Evolutionary conservation across 1,139 yeast genomes (phyloP).

Genomic region (Spathaspora jeffriesii): DNA sequence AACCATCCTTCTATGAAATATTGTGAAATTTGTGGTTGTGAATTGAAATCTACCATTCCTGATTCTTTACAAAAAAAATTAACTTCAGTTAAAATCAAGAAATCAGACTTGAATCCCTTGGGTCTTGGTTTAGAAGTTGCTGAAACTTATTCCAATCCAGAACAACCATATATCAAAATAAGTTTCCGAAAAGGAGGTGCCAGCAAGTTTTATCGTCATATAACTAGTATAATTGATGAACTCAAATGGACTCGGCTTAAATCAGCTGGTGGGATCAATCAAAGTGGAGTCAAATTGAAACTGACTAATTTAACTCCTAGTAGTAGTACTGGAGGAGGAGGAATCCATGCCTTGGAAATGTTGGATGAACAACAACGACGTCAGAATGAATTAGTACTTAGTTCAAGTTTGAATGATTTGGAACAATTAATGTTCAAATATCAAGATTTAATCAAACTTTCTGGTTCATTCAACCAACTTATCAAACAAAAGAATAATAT

Average conservation of each 20-base stretch:
- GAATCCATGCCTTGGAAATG: slow-evolving; percentile 73
- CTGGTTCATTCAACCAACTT: slow-evolving; percentile 46
- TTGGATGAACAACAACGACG: slow-evolving; percentile 57
- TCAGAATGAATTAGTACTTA: slow-evolving; percentile 63
- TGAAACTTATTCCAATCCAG: slow-evolving; percentile 33
- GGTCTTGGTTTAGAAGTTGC: slow-evolving; percentile 27
- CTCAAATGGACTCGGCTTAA: slow-evolving; percentile 46
- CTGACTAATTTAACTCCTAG: slow-evolving; percentile 6
- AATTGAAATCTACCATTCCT: slow-evolving; percentile 32
- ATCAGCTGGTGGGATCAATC: slow-evolving; percentile 38
- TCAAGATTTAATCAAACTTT: slow-evolving; percentile 64
- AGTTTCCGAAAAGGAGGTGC: slow-evolving; percentile 69
- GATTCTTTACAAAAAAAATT: slow-evolving; percentile 11
- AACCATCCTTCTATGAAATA: slow-evolving; percentile 77
- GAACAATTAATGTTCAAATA: slow-evolving; percentile 79
- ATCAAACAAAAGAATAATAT: slow-evolving; percentile 10
- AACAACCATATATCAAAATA: slow-evolving; percentile 46
- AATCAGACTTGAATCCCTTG: slow-evolving; percentile 15
- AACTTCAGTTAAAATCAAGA: slow-evolving; percentile 7
- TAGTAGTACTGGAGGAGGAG: slow-evolving; percentile 21
- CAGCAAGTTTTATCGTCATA: slow-evolving; percentile 40
- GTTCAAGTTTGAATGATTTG: slow-evolving; percentile 74
- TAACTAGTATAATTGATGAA: slow-evolving; percentile 45
- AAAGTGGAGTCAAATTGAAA: slow-evolving; percentile 31
- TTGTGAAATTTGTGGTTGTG: slow-evolving; percentile 89